Base-by-base conservation (phyloP, 305 asterid genomes). In the Solanum hybrid region DNA sequence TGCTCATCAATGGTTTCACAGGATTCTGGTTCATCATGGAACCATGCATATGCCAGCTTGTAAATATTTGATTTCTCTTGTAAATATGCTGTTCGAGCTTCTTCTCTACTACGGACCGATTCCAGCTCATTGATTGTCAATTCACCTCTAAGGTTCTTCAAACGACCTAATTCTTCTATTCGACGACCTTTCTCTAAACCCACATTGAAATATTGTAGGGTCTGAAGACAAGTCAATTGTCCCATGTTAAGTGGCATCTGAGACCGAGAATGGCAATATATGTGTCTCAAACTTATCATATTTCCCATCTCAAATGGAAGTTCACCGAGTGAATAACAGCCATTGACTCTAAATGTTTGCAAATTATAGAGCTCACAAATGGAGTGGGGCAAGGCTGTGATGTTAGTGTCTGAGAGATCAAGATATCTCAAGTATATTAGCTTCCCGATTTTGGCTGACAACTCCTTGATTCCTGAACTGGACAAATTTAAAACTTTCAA, bases 261-360 rank as follows among this genome's bases (percentile, higher is more conserved):
- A 12, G 33, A 77, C 6, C 26, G 71, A 35, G 1, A 4, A 0
- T n/a, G 6, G 39, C 6, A 51, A 31, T 86, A 33, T 11, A 92
- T 76, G 51, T 93, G 93, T 40, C 94, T 90, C 76, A 92, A 78
- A 40, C 75, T 90, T n/a, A 87, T 24, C 84, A 92, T 39, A 40
- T 89, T 24, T 11, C n/a, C 78, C 69, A 92, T 74, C 7, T 57
- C 20, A 1, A 74, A 1, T 71, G 92, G 93, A 20, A 92, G 89
- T 64, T 11, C 33, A 11, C 1, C 0, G 2, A 74, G 13, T 2
- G 0, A 2, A 1, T 1, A 0, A 1, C 36, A 86, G 0, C 1
- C 1, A 3, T 33, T 5, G 11, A 31, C 33, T 22, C 87, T 73
- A 7, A 92, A 13, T 2, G 94, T 92, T 67, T 91, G 91, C 93